Evolutionary conservation across 1,284 basidiomycete species (phyloP), one percentile per base, ranked within the genome.

Genomic region (Cutaneotrichosporon curvatum): DNA sequence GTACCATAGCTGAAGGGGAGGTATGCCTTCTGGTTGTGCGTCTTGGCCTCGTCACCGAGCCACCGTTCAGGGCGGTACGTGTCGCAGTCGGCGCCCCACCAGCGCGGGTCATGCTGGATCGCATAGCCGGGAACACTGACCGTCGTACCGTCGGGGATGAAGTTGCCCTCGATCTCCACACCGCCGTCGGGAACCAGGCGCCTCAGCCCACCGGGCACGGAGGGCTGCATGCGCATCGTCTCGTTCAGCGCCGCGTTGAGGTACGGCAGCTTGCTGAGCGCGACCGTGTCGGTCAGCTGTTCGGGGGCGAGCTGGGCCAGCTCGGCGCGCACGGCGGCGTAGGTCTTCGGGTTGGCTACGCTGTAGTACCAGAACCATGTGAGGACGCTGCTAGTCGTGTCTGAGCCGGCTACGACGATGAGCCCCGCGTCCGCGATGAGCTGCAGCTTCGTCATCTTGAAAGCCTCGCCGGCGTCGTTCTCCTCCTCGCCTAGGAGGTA

Each of bases 161-260:
- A 53, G 19, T 50, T 38, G 38, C 52, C 56, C 6, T 50, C 50
- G 16, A 58, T 39, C 16, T 48, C 47, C 2, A 50, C 41, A 12
- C 56, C 56, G 14, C 48, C 53, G 2, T 4, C 44, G 11, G 85
- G 84, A 6, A 81, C 81, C 40, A 85, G 56, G 32, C 87, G 81
- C 18, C 86, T 82, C 19, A 94, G 79, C 22, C 89, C 89, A 40
- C 90, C 76, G 3, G 82, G 79, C 3, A 68, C 71, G 11, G 75
- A 87, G 3, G 85, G 84, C 73, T 91, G 86, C 30, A 85, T 67
- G 9, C 89, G 81, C 33, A 94, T 75, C 8, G 77, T 82, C 68
- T 91, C 88, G 67, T 84, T 81, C 71, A 91, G 82, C 65, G 83
- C 85, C 0, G 85, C 87, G 40, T 86, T 80, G 57, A 90, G 77